These are phyloP conservation scores for Trypanosoma boissoni DNA, from an alignment of 208 protist genomes.

Conservation along the genomic window DNA sequence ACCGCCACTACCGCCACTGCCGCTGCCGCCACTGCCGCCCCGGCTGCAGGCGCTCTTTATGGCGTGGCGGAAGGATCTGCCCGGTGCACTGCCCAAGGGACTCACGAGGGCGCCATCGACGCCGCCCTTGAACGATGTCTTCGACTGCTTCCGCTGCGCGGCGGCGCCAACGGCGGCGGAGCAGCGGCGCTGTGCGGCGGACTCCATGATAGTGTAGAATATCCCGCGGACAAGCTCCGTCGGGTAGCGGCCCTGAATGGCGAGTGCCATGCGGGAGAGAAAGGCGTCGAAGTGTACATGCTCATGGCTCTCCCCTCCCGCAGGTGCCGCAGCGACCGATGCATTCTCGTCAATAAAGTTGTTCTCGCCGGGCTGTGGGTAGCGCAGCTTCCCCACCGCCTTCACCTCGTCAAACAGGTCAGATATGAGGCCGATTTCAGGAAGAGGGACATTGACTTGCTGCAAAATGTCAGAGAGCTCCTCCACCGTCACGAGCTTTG, in stretches of 20 bases:
- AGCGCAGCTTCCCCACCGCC: slow-evolving; percentile 8
- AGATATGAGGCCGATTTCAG: slow-evolving; percentile 46
- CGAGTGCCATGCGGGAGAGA: slow-evolving; percentile 63
- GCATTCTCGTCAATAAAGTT: not conserved
- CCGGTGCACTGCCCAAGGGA: not conserved
- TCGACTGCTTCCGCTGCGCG: slow-evolving; percentile 7
- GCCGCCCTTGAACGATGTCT: slow-evolving; percentile 14
- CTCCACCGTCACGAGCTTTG: slow-evolving; percentile 39
- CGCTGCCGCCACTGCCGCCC: no score
- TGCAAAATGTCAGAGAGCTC: slow-evolving; percentile 63
- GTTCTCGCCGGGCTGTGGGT: slow-evolving; percentile 2
- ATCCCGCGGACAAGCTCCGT: slow-evolving; percentile 53
- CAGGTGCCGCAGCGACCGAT: not conserved
- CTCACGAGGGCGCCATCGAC: not conserved
- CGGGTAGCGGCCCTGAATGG: slow-evolving; percentile 73
- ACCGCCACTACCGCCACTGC: slow-evolving; percentile 11
- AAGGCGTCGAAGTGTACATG: slow-evolving; percentile 69
- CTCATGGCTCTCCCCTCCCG: slow-evolving; percentile 20
- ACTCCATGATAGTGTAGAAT: slow-evolving; percentile 55
- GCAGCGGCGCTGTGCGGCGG: slow-evolving; percentile 20
- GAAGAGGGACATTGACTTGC: slow-evolving; percentile 39
- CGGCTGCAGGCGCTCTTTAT: not conserved
- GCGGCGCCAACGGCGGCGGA: slow-evolving; percentile 9
- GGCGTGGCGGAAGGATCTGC: not conserved
- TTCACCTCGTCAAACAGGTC: slow-evolving; percentile 74